A percentile compares a stretch with the other conserved stretches of the same genome.
phyloP scores from a whole-genome alignment of 306 rosid genomes.

The Astragalus membranaceus region DNA sequence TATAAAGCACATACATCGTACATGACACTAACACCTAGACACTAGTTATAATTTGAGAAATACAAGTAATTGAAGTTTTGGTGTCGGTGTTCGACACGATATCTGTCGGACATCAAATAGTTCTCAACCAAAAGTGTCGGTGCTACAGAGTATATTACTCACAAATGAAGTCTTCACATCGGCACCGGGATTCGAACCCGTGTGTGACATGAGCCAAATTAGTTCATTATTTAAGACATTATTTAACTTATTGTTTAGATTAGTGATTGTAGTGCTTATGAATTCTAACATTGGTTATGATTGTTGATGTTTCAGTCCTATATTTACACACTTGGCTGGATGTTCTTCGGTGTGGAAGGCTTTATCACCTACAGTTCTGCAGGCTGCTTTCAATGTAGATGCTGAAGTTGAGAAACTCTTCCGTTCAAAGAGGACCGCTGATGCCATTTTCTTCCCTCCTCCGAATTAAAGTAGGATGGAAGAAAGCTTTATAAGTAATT shows the following conservation, averaged over 20 bases:
- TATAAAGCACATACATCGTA: no score
- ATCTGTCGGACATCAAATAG: no score
- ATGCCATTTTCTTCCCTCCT: conserved; percentile 86
- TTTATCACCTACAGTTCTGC: conserved; percentile 54
- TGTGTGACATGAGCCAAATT: no score
- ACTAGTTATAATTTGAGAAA: no score
- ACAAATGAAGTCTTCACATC: no score
- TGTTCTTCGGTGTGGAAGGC: conserved; percentile 78
- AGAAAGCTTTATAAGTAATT: not conserved
- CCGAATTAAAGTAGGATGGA: conserved; percentile 32
- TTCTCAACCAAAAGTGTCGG: no score
- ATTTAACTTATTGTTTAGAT: not conserved
- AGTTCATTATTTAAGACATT: not conserved
- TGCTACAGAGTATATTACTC: no score
- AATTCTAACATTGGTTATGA: not conserved
- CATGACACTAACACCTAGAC: no score
- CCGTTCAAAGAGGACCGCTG: conserved; percentile 70
- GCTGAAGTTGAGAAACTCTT: conserved; percentile 47
- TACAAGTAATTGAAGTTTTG: no score
- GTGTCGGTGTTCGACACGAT: no score
- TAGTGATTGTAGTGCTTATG: not conserved
- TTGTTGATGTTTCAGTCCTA: conserved; percentile 44
- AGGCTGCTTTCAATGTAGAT: conserved; percentile 75
- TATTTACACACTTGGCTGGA: conserved; percentile 85
- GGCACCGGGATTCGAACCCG: no score